Evolutionary conservation across 2,329 filamentous ascomycete species (phyloP), one percentile per base, ranked within the genome.

Genomic region (Lithohypha guttulata): DNA sequence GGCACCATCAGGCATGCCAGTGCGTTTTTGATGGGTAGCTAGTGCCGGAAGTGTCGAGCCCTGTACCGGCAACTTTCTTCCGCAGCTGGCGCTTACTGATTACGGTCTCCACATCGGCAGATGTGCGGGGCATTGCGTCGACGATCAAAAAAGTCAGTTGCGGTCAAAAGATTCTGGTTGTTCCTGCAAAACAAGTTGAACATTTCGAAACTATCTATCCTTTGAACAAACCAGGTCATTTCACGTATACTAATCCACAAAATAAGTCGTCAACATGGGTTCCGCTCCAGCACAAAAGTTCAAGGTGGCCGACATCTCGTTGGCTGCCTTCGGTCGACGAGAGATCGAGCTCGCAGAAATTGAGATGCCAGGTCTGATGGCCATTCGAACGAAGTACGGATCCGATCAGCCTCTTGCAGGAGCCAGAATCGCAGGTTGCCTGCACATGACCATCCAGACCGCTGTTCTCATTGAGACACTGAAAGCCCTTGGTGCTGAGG

Each of bases 361-460:
- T 62, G 81, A 86, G 75, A 95, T 95, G 87, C 87, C 89, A 52
- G 89, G 91, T 78, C 79, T 98, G 55, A 93, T 98, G 83, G 77
- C 84, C 59, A 96, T 87, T 60, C 82, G 91, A 62, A 63, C 68
- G 60, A 94, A 93, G 75, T 98, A 96, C 66, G 84, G 83, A 55
- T 65, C 66, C 47, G 89, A 94, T 69, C 89, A 96, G 77, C 91
- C 91, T 56, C 77, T 98, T 59, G 81, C 81, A 63, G 87, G 89
- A 64, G 85, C 87, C 64, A 82, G 89, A 59, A 95, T 98, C 65
- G 91, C 91, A 57, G 91, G 91, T 62, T 96, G 91, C 71, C 74
- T 96, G 64, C 87, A 95, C 81, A 95, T 94, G 89, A 96, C 91
- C 64, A 96, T 98, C 71, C 91, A 98, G 75, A 98, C 91, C 52